Evolutionary conservation across 345 rosid genomes (phyloP), one percentile per base, ranked within the genome.

Genomic region (Syzygium oleosum): DNA sequence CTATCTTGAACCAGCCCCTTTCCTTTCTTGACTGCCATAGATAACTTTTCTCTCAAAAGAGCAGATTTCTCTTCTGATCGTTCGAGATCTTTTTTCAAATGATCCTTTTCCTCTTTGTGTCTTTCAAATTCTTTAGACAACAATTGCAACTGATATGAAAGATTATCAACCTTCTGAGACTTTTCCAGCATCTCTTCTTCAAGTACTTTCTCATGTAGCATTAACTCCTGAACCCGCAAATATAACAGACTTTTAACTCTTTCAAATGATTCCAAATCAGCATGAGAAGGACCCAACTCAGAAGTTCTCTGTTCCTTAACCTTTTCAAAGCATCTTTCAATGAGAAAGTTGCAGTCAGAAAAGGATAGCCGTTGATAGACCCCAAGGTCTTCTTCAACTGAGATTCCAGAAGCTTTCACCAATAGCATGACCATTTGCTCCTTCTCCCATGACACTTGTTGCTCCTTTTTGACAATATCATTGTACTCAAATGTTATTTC

Each of bases 11-110:
- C 93, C 89, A 96, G 89, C 73, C 98, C 98, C 94, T 97, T 96
- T 51, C 99, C 98, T 93, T 96, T 97, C 95, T 96, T 97, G 87
- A 96, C 95, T 78, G 98, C 99, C 95, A 95, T 92, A 80, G 99
- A 93, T 87, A 97, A 93, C 90, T 97, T 97, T 89, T 96, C 98
- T 89, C 94, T 92, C 59, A 96, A 87, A 88, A 96, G 86, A 89
- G 95, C 91, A 89, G 95, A 93, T 92, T 95, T 96, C 92, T 95
- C 99, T 89, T 95, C 98, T 85, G 96, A 93, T 34, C 94, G 95
- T 80, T 92, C 96, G 85, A 95, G 96, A 93, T 93, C 95, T 56
- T 92, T 92, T 88, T 91, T 95, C 91, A 95, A 88, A 85, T 89
- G 83, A 86, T 84, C 93, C 59, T 93, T 96, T 89, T 94, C 97